These are phyloP conservation scores for Candolleomyces eurysporus DNA, from an alignment of 768 basidiomycete species.

Conservation along the genomic window DNA sequence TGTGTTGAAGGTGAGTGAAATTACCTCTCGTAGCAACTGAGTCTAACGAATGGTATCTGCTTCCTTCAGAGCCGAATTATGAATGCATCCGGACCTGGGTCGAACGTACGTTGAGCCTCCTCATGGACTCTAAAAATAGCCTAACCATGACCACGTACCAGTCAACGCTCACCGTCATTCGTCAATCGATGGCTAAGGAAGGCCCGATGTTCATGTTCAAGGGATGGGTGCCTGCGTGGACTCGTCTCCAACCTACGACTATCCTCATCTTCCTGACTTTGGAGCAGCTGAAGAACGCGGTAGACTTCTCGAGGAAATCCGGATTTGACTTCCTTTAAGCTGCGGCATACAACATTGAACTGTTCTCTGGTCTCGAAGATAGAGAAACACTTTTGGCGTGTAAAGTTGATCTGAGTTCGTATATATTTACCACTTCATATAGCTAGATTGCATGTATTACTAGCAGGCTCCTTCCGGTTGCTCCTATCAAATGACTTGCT, in stretches of 20 bases:
- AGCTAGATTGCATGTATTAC: neutral
- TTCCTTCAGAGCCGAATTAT: slow-evolving; percentile 70
- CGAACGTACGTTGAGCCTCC: slow-evolving; percentile 49
- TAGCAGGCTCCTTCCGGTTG: neutral
- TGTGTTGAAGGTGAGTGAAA: slow-evolving; percentile 59
- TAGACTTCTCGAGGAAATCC: slow-evolving; percentile 55
- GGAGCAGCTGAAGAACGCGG: slow-evolving; percentile 74
- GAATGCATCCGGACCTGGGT: slow-evolving; percentile 84
- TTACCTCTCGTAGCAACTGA: too few species aligned
- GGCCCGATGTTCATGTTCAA: slow-evolving; percentile 92
- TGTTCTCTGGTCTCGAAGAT: too few species aligned
- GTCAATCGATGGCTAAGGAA: slow-evolving; percentile 64
- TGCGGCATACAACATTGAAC: too few species aligned
- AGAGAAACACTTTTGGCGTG: too few species aligned
- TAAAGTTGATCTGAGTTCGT: neutral
- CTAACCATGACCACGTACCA: slow-evolving; percentile 19
- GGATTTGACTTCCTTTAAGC: slow-evolving; percentile 31
- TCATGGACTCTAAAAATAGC: neutral
- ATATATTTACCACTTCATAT: neutral
- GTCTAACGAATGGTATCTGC: neutral
- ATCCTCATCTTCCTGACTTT: slow-evolving; percentile 85
- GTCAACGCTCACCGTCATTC: slow-evolving; percentile 74
- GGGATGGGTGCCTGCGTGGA: slow-evolving; percentile 89
- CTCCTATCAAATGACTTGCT: neutral
- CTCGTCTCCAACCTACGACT: slow-evolving; percentile 81